A percentile compares a stretch with the other conserved stretches of the same genome.
These are phyloP conservation scores for Pseudozyma thailandica DNA, from an alignment of 1,284 basidiomycete genomes.

Conservation along the genomic window DNA sequence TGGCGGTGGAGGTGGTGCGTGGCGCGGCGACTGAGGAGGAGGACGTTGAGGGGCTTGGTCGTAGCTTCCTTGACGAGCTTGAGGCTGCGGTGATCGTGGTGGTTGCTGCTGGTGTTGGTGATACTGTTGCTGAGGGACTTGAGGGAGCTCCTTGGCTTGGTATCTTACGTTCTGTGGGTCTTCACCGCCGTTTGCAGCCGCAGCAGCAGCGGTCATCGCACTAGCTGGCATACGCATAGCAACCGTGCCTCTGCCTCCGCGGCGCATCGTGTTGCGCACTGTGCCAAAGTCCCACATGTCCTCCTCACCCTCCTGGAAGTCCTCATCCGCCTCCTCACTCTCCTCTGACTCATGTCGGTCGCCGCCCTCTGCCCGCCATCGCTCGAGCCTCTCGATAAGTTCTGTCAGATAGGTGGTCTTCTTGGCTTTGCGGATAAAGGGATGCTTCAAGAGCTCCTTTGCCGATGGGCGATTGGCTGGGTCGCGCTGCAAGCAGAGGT, in stretches of 20 bases:
- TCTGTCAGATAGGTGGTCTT: constrained; percentile 94
- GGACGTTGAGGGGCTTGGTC: constrained; percentile 16
- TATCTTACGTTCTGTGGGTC: constrained; percentile 18
- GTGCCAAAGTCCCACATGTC: constrained; percentile 65
- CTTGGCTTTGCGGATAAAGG: constrained; percentile 92
- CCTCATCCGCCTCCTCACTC: constrained; percentile 52
- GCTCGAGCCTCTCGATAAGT: constrained; percentile 90
- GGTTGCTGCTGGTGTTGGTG: constrained; percentile 27
- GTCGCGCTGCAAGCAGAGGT: constrained; percentile 90
- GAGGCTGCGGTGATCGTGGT: constrained; percentile 20
- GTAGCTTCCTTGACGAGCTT: constrained; percentile 23
- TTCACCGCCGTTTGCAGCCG: constrained; percentile 30
- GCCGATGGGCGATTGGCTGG: constrained; percentile 93
- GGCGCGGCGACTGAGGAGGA: constrained; percentile 25
- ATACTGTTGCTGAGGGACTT: constrained; percentile 31
- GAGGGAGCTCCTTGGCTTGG: constrained; percentile 41
- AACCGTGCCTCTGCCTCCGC: constrained; percentile 41
- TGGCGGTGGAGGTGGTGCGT: constrained; percentile 13
- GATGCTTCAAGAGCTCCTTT: constrained; percentile 93
- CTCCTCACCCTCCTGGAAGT: constrained; percentile 51
- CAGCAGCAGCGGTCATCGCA: constrained; percentile 46
- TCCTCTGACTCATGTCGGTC: constrained; percentile 58
- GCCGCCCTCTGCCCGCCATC: constrained; percentile 82
- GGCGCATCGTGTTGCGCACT: constrained; percentile 55
- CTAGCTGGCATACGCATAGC: constrained; percentile 53